Conservation (phyloP, 2,329 filamentous ascomycete genomes). For the Arthrobotrys iridis region DNA sequence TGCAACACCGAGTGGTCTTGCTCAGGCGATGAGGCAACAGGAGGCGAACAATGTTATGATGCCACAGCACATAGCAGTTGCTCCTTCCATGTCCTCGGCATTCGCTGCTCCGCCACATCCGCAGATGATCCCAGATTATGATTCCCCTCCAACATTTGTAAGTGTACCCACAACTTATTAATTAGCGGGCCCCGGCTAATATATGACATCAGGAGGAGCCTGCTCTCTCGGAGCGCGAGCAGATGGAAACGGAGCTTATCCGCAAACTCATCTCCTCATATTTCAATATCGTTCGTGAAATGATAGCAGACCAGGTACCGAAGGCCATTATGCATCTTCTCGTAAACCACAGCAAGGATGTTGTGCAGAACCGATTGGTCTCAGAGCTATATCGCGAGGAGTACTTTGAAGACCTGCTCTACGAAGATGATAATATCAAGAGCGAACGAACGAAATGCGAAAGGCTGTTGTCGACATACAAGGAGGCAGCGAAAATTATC, state of each 20-base stretch:
- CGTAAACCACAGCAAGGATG: conserved; percentile 98
- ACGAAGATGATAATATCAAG: conserved; percentile 97
- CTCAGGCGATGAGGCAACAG: conserved; percentile 80
- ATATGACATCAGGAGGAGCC: conserved; percentile 70
- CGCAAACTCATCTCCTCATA: conserved; percentile 96
- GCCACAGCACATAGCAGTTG: conserved; percentile 41
- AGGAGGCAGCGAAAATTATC: conserved; percentile 97
- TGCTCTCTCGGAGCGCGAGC: conserved; percentile 91
- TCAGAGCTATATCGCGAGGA: conserved; percentile 93
- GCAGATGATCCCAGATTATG: conserved; percentile 39
- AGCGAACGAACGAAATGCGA: conserved; percentile 98
- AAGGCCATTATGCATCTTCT: conserved; percentile 99
- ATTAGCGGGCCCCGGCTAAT: not conserved
- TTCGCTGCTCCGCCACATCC: conserved; percentile 24
- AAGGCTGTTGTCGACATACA: conserved; percentile 92
- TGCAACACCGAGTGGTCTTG: conserved; percentile 71
- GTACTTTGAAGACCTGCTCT: conserved; percentile 89
- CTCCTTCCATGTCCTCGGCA: not conserved
- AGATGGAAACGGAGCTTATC: conserved; percentile 97
- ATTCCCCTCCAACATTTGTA: conserved; percentile 48
- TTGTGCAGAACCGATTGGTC: conserved; percentile 94
- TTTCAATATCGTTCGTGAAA: conserved; percentile 98
- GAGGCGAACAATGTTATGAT: conserved; percentile 63
- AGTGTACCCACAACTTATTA: not conserved
- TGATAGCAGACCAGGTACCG: conserved; percentile 97